A percentile compares a stretch with the other conserved stretches of the same genome.
phyloP scores from a whole-genome alignment of 306 rosid genomes.

The Casuarina glauca region DNA sequence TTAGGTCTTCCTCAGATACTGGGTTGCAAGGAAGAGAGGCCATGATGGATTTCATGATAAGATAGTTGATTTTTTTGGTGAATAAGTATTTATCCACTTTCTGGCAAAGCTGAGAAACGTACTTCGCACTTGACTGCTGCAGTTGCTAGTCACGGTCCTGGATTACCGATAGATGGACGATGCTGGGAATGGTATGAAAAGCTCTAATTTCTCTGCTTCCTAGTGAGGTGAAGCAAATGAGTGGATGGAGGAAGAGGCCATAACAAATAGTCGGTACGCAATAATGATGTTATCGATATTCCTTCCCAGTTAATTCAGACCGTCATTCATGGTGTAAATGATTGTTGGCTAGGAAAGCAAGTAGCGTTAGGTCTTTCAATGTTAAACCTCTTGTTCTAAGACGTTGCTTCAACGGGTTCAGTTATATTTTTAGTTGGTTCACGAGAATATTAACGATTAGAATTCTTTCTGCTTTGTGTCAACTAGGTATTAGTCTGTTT shows the following conservation, averaged over 20 bases:
- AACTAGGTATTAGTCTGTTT: no score
- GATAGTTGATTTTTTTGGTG: slow-evolving; percentile 55
- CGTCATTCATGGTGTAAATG: slow-evolving; percentile 46
- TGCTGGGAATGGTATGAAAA: slow-evolving; percentile 46
- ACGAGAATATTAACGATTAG: slow-evolving; percentile 21
- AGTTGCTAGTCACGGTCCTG: slow-evolving; percentile 41
- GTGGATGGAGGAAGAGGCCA: slow-evolving; percentile 36
- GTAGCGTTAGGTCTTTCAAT: slow-evolving; percentile 39
- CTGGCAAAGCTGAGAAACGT: slow-evolving; percentile 26
- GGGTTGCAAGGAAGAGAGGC: slow-evolving; percentile 41
- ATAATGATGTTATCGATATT: slow-evolving; percentile 40
- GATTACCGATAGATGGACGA: slow-evolving; percentile 19
- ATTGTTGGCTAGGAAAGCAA: slow-evolving; percentile 46
- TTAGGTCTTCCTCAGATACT: slow-evolving; percentile 39
- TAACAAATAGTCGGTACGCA: slow-evolving; percentile 38
- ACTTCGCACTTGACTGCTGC: slow-evolving; percentile 27
- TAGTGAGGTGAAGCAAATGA: slow-evolving; percentile 17
- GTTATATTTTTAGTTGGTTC: slow-evolving; percentile 25
- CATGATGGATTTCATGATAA: slow-evolving; percentile 46
- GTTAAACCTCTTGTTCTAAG: slow-evolving; percentile 27
- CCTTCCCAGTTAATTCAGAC: slow-evolving; percentile 42
- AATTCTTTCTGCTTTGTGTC: not conserved
- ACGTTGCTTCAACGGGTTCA: slow-evolving; percentile 30
- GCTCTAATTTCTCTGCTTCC: slow-evolving; percentile 23
- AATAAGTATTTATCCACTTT: slow-evolving; percentile 49